Evolutionary conservation across 352 stramenopile species (phyloP).

Genomic region (Phytopythium litorale): DNA sequence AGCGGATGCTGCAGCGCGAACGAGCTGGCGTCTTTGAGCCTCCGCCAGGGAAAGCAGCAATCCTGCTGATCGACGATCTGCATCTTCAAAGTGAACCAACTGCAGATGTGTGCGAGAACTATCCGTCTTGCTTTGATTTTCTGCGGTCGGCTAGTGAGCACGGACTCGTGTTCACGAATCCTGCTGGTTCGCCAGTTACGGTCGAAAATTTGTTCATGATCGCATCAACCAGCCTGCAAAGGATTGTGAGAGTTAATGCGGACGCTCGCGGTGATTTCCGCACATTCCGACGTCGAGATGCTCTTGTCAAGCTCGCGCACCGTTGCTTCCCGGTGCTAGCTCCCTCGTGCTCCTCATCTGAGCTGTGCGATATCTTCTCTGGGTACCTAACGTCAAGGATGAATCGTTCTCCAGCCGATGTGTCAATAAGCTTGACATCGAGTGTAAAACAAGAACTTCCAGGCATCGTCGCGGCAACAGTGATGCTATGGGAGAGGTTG

Average conservation of each 20-base stretch:
- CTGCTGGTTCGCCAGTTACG: conserved; percentile 10
- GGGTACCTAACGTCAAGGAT: not conserved
- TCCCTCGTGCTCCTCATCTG: not conserved
- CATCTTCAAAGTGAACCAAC: conserved; percentile 22
- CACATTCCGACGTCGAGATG: not conserved
- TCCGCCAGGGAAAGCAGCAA: conserved; percentile 43
- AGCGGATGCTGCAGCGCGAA: conserved; percentile 56
- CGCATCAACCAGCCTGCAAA: conserved; percentile 15
- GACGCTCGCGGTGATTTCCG: not conserved
- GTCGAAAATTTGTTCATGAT: conserved; percentile 39
- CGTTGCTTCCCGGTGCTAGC: not conserved
- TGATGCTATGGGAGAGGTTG: conserved; percentile 51
- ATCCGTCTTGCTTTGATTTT: conserved; percentile 20
- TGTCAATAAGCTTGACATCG: conserved; percentile 11
- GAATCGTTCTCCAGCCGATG: not conserved
- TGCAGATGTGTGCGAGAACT: not conserved
- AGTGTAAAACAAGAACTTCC: conserved; percentile 20
- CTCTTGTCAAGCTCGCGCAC: conserved; percentile 9
- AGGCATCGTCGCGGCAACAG: conserved; percentile 31
- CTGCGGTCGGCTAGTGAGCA: conserved; percentile 33
- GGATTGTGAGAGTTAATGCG: not conserved
- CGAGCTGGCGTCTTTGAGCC: conserved; percentile 42
- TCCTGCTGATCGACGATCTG: conserved; percentile 55
- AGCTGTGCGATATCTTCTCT: conserved; percentile 2
- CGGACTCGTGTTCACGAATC: conserved; percentile 17